phyloP scores from a whole-genome alignment of 352 stramenopile genomes.

The Pythium aristosporum region DNA sequence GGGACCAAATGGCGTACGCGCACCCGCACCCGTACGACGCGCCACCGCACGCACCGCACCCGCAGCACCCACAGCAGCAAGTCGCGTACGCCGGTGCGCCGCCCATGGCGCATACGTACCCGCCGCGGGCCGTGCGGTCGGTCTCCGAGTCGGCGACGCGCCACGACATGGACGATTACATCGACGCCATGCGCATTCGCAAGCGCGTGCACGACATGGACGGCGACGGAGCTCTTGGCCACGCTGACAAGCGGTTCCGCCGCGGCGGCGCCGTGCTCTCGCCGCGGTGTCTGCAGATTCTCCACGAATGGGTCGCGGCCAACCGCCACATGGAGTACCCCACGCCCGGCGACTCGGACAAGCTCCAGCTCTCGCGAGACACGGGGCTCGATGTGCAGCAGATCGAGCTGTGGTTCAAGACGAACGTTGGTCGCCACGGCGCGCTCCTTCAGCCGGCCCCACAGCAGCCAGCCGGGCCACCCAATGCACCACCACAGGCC shows the following conservation, averaged over 20 bases:
- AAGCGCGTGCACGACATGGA: constrained; percentile 54
- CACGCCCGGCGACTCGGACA: constrained; percentile 63
- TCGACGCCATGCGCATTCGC: constrained; percentile 65
- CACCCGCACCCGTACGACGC: constrained; percentile 19
- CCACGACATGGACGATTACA: constrained; percentile 60
- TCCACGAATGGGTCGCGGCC: constrained; percentile 77
- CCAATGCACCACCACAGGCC: not conserved
- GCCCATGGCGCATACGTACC: constrained; percentile 23
- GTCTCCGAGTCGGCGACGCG: constrained; percentile 60
- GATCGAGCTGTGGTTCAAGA: constrained; percentile 85
- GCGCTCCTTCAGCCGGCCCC: constrained; percentile 7
- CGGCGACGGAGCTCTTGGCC: constrained; percentile 9
- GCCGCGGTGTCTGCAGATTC: constrained; percentile 68
- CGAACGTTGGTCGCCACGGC: constrained; percentile 63
- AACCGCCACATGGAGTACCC: constrained; percentile 65
- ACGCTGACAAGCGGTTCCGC: constrained; percentile 47
- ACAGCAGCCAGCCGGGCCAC: not conserved
- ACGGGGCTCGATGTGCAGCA: constrained; percentile 77
- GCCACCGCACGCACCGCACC: not conserved
- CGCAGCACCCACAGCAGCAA: constrained; percentile 29
- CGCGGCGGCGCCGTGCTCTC: constrained; percentile 50
- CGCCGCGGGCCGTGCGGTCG: constrained; percentile 51
- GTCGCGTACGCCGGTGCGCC: not conserved
- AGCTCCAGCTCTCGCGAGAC: constrained; percentile 70
- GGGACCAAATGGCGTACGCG: constrained; percentile 18